Percentiles rank a stretch among this genome's conserved stretches.
phyloP scores from a whole-genome alignment of 257 asterid genomes.

The Scutellaria barbata region DNA sequence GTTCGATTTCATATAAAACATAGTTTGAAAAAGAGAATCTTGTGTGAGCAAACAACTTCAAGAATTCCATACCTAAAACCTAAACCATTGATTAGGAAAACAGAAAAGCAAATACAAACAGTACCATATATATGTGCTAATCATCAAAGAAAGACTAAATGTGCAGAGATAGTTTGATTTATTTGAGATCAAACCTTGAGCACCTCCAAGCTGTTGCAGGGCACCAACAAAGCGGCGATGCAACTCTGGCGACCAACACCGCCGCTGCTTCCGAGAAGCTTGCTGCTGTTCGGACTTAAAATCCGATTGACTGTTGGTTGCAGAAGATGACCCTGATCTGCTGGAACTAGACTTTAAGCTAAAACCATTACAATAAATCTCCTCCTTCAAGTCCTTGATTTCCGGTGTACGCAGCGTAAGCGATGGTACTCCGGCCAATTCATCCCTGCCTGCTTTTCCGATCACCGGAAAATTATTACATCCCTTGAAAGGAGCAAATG shows the following conservation, averaged over 20 bases:
- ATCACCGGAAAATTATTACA: slow-evolving; percentile 43
- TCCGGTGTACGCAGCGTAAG: slow-evolving; percentile 72
- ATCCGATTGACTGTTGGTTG: slow-evolving; percentile 47
- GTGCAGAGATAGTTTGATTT: background rate
- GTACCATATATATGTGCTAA: background rate
- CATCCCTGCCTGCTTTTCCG: slow-evolving; percentile 49
- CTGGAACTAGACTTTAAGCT: slow-evolving; percentile 50
- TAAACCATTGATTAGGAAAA: background rate
- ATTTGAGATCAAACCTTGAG: slow-evolving; percentile 47
- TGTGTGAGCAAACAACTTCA: background rate
- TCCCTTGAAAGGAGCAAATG: slow-evolving; percentile 53
- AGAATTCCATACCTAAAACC: background rate
- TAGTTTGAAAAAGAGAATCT: background rate
- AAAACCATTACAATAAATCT: slow-evolving; percentile 42
- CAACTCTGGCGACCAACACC: slow-evolving; percentile 96
- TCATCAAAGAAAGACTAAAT: slow-evolving; percentile 22
- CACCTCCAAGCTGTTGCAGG: slow-evolving; percentile 81
- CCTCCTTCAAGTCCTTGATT: slow-evolving; percentile 56
- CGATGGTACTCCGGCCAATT: slow-evolving; percentile 51
- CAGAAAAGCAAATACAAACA: background rate
- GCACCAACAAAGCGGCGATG: slow-evolving; percentile 80
- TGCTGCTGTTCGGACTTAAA: slow-evolving; percentile 44
- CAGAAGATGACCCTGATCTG: slow-evolving; percentile 59
- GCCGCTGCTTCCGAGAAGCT: slow-evolving; percentile 69
- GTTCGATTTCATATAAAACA: too few species aligned